Evolutionary conservation across 495 filamentous ascomycete genomes (phyloP).

Genomic region (Penicillium soppii): DNA sequence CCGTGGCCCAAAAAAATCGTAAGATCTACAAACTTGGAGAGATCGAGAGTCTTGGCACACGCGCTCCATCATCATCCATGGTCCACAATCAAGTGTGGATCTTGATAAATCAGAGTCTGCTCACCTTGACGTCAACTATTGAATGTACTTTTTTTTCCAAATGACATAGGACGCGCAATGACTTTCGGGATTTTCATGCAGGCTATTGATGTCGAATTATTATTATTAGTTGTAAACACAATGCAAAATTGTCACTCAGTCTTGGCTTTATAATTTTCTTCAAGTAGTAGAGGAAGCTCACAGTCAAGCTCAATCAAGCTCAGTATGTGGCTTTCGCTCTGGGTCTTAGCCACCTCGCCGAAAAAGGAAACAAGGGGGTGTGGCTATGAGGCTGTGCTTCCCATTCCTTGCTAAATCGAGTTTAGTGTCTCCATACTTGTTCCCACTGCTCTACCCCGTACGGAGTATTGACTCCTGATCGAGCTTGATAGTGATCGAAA

Average conservation of each 20-base stretch:
- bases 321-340: not conserved
- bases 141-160: not conserved
- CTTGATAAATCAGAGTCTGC: not conserved
- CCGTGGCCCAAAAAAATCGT: not conserved
- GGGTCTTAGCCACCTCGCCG: not conserved
- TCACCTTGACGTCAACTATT: constrained; percentile 10
- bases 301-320: not conserved
- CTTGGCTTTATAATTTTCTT: not conserved
- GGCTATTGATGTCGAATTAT: too few species aligned
- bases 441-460: not conserved
- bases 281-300: not conserved
- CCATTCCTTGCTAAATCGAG: not conserved
- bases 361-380: not conserved
- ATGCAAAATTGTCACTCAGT: too few species aligned
- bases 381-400: not conserved
- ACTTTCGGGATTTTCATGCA: too few species aligned
- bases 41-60: constrained; percentile 11
- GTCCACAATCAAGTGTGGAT: not conserved
- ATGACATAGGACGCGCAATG: not conserved
- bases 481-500: not conserved
- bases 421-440: not conserved
- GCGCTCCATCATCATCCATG: constrained; percentile 10
- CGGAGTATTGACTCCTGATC: not conserved
- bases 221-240: too few species aligned
- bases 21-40: not conserved